phyloP scores from a whole-genome alignment of 306 rosid genomes.

The Quercus gilva region DNA sequence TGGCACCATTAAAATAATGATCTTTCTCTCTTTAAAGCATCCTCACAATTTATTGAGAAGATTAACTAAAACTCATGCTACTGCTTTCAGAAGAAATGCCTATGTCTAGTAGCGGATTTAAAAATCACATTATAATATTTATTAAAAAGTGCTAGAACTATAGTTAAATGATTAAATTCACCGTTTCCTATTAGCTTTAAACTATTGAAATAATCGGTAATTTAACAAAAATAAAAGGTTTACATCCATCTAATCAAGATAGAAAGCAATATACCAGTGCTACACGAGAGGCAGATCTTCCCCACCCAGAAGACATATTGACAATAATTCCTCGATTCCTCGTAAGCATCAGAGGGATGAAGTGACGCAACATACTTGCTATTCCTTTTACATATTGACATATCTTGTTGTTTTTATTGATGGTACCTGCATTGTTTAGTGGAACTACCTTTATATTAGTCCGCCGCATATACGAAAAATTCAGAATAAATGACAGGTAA shows the following conservation, averaged over 20 bases:
- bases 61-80: not conserved
- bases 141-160: no score
- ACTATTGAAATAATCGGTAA: not conserved
- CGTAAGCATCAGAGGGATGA: constrained; percentile 65
- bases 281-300: constrained; percentile 87
- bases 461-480: not conserved
- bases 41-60: not conserved
- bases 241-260: not conserved
- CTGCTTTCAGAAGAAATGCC: not conserved
- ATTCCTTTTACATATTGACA: constrained; percentile 70
- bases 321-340: constrained; percentile 62
- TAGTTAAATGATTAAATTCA: no score
- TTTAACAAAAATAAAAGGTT: not conserved
- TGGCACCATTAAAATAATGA: no score
- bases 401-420: constrained; percentile 69
- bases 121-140: not conserved
- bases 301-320: constrained; percentile 96
- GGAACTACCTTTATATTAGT: constrained; percentile 19
- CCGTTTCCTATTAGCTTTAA: no score
- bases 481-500: not conserved
- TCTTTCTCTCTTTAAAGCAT: not conserved
- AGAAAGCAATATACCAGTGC: constrained; percentile 43
- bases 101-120: not conserved
- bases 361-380: constrained; percentile 72
- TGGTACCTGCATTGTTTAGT: constrained; percentile 84